phyloP scores from a whole-genome alignment of 192 early-diverging fungal genomes.

The Cladochytrium replicatum region DNA sequence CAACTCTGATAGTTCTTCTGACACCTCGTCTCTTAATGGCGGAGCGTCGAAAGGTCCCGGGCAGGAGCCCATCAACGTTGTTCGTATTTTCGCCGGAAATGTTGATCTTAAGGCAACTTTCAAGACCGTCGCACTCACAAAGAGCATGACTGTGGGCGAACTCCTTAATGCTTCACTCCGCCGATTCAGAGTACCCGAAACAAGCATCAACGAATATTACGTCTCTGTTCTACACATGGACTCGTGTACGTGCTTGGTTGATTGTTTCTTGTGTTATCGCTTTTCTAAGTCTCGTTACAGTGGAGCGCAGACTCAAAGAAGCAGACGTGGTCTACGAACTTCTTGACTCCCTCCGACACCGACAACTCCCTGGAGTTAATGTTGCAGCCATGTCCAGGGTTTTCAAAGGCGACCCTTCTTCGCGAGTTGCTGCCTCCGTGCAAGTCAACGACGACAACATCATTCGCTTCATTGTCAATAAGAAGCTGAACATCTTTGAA shows the following conservation, averaged over 20 bases:
- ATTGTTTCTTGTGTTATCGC: neutral
- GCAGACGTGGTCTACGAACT: constrained; percentile 22
- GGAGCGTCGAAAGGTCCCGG: too few species aligned
- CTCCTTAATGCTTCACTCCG: constrained; percentile 24
- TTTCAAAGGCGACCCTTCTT: constrained; percentile 7
- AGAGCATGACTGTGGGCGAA: constrained; percentile 23
- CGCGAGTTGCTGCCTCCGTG: constrained; percentile 9
- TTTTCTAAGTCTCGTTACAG: constrained; percentile 3
- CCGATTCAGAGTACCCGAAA: constrained; percentile 28
- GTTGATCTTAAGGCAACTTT: constrained; percentile 41
- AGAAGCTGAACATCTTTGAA: constrained; percentile 35
- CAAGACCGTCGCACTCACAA: constrained; percentile 31
- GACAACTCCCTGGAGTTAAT: constrained; percentile 27
- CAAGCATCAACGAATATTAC: constrained; percentile 24
- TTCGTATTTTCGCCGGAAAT: constrained; percentile 40
- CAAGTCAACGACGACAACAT: constrained; percentile 40
- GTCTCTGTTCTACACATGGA: constrained; percentile 36
- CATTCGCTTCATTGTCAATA: constrained; percentile 44
- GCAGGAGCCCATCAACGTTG: constrained; percentile 33
- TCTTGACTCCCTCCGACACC: constrained; percentile 28
- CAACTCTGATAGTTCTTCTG: too few species aligned
- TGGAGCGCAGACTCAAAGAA: constrained; percentile 23
- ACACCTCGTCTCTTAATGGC: too few species aligned
- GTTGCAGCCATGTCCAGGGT: constrained; percentile 6
- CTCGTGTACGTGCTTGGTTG: constrained; percentile 18